These are phyloP conservation scores for Trichophyton simii DNA, from an alignment of 2,329 filamentous ascomycete genomes.

Conservation along the genomic window DNA sequence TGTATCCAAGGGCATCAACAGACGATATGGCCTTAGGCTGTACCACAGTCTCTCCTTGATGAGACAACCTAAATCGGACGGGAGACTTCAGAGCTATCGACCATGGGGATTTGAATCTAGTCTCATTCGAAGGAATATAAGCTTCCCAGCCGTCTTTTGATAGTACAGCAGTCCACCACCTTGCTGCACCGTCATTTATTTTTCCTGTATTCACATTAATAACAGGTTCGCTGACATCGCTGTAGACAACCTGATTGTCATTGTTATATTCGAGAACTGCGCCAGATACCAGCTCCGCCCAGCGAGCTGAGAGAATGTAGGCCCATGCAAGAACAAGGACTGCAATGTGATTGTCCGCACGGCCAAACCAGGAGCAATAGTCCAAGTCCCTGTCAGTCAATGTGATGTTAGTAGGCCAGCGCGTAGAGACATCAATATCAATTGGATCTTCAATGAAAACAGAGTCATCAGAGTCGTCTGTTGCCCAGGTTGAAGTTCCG, in stretches of 20 bases:
- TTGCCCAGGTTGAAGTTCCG: conserved; percentile 5
- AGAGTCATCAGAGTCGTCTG: background rate
- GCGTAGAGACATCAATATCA: conserved; percentile 5
- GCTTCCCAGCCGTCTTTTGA: conserved; percentile 12
- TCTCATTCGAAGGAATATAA: conserved; percentile 1
- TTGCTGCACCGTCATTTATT: conserved; percentile 5
- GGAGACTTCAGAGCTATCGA: conserved; percentile 1
- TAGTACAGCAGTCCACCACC: conserved; percentile 14
- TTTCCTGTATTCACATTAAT: conserved; percentile 7
- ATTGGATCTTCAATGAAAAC: conserved; percentile 3
- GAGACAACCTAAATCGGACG: background rate
- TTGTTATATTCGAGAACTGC: conserved; percentile 4
- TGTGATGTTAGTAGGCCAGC: background rate
- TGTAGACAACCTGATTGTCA: background rate
- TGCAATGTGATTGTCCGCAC: conserved; percentile 9
- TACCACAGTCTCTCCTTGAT: background rate
- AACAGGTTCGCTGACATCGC: background rate
- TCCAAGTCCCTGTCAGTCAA: background rate
- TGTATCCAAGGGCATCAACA: conserved; percentile 14
- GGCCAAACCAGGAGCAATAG: conserved; percentile 9
- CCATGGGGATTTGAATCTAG: conserved; percentile 7
- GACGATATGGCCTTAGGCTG: conserved; percentile 9
- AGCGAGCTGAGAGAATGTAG: conserved; percentile 11
- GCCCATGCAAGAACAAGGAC: conserved; percentile 11
- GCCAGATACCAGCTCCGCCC: conserved; percentile 8